phyloP scores from a whole-genome alignment of 192 early-diverging fungal species.

The Linnemannia zychae region DNA sequence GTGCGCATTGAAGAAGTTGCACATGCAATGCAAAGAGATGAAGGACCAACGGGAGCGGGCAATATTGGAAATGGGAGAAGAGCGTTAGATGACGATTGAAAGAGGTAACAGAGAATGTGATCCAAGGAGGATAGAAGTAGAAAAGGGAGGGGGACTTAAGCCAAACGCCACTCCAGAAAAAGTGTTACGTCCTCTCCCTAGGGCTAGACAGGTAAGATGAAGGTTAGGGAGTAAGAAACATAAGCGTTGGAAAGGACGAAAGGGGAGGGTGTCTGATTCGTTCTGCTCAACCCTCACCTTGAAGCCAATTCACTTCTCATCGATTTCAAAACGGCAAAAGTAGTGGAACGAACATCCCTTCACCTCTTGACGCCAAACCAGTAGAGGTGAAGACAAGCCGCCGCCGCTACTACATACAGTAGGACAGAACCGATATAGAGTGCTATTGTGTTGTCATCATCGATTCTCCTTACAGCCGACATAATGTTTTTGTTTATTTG shows the following conservation, averaged over 20 bases:
- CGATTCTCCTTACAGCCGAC: too few relatives aligned
- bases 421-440: too few relatives aligned
- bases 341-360: neutral
- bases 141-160: neutral
- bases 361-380: neutral
- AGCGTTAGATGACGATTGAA: neutral
- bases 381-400: neutral
- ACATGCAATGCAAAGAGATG: neutral
- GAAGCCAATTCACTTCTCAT: neutral
- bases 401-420: too few relatives aligned
- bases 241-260: neutral
- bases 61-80: neutral
- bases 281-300: neutral
- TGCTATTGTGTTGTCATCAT: too few relatives aligned
- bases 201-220: neutral
- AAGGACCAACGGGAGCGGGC: neutral
- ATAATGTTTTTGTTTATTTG: too few relatives aligned
- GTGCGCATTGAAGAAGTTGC: neutral
- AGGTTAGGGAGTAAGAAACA: neutral
- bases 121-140: neutral
- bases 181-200: neutral
- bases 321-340: constrained; percentile 6
- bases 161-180: neutral
- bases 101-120: neutral
- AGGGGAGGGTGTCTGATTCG: neutral